Evolutionary conservation across 164 flowering plant species (phyloP), one percentile per base, ranked within the genome.

Genomic region (Warburgia ugandensis): DNA sequence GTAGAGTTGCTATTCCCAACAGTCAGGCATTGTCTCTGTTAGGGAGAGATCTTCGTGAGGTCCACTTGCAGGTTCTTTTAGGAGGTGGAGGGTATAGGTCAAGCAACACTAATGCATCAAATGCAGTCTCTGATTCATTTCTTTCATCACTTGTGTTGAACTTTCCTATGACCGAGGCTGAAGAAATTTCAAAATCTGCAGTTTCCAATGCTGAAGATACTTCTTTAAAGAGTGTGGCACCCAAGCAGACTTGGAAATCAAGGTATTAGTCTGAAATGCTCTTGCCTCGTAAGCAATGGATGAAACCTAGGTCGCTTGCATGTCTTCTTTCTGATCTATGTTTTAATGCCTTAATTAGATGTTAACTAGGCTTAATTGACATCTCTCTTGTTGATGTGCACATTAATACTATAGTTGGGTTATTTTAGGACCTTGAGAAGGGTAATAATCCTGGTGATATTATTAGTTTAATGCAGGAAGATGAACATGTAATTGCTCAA

Each of bases 1-100:
- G 91, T 22, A 84, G 80, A 66, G 81, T 83, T 46, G 84, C 83
- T 30, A 54, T 83, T 59, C 90, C 94, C 20, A 84, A 67, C 58
- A 79, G 79, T 65, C 91, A 82, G 58, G 72, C 91, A 30, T 56
- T 83, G 49, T 81, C 94, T 16, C 72, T 81, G 17, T 67, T 88
- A 42, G 83, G 91, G 16, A 77, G 91, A 46, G 97, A 88, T 64
- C 85, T 88, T 54, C 82, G 91, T 8, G 97, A 88, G 74, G 88
- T 91, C 58, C 94, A 88, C 70, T 66, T 88, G 37, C 88, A 83
- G 68, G 83, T 79, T 37, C 85, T 88, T 63, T 59, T 88, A 22
- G 94, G 96, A n/a, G 81, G 94, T 59, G 66, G 86, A 41, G 84
- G 83, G 55, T 72, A 57, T 58, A 75, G 83, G 29, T 72, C 94